A percentile compares a stretch with the other conserved stretches of the same genome.
These are phyloP conservation scores for Urostyla sp. DNA, from an alignment of 73 alveolate species.

Conservation along the genomic window DNA sequence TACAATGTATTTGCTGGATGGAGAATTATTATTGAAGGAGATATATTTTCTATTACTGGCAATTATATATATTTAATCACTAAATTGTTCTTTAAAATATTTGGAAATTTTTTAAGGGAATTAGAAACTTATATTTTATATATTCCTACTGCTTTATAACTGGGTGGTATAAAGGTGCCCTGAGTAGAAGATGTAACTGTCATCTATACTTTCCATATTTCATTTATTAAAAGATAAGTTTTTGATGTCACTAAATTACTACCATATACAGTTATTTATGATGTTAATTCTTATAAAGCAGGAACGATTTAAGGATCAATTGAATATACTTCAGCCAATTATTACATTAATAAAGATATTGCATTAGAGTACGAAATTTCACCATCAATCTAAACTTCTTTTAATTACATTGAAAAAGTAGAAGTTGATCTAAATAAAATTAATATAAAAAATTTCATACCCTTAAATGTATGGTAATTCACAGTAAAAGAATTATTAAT, in stretches of 20 bases:
- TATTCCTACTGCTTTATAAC: not conserved
- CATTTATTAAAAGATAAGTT: not conserved
- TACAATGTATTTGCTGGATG: not conserved
- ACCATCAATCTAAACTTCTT: slow-evolving; percentile 1
- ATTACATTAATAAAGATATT: not conserved
- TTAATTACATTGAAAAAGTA: not conserved
- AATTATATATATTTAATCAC: slow-evolving; percentile 12
- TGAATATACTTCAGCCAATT: not conserved
- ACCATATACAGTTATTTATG: not conserved
- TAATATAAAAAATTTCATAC: no score
- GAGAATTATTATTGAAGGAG: slow-evolving; percentile 18
- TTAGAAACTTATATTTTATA: not conserved
- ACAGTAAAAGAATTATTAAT: not conserved
- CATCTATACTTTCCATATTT: not conserved
- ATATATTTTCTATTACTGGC: slow-evolving; percentile 6
- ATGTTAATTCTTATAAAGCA: slow-evolving; percentile 3
- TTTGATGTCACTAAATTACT: not conserved
- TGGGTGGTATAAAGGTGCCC: slow-evolving; percentile 6
- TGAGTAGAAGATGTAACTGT: not conserved
- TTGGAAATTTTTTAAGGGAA: not conserved
- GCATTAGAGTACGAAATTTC: slow-evolving; percentile 31
- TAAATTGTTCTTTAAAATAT: not conserved
- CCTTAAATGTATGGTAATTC: slow-evolving; percentile 14
- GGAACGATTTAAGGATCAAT: slow-evolving; percentile 30
- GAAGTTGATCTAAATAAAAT: no score